Percentiles rank a stretch among this genome's conserved stretches.
These are phyloP conservation scores for Delonix regia DNA, from an alignment of 306 rosid genomes.

Conservation along the genomic window DNA sequence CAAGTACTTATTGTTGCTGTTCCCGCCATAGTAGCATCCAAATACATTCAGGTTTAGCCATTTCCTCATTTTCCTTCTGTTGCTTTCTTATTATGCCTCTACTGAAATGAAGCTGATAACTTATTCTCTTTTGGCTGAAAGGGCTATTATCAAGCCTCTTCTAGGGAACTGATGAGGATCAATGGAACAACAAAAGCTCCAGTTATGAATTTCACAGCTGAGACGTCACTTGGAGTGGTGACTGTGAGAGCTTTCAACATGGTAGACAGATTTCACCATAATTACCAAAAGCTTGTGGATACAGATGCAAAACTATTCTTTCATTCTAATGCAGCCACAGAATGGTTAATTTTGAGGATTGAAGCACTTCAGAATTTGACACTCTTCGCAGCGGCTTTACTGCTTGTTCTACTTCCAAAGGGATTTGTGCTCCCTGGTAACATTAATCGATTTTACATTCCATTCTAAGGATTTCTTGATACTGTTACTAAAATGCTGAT, in stretches of 20 bases:
- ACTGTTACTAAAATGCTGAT: not conserved
- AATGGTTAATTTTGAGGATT: conserved; percentile 69
- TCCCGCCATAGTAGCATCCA: conserved; percentile 57
- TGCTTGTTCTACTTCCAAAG: conserved; percentile 65
- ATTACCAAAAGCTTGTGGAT: conserved; percentile 66
- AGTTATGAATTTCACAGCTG: conserved; percentile 71
- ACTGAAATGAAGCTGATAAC: not conserved
- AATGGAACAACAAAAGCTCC: conserved; percentile 96
- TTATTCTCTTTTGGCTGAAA: not conserved
- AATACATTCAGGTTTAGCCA: conserved; percentile 55
- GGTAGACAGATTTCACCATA: conserved; percentile 55
- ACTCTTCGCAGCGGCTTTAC: conserved; percentile 62
- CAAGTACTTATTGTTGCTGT: conserved; percentile 70
- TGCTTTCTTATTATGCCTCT: not conserved
- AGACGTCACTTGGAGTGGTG: conserved; percentile 81
- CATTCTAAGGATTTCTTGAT: not conserved
- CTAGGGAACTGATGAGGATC: conserved; percentile 74
- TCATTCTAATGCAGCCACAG: conserved; percentile 63
- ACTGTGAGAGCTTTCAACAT: conserved; percentile 75
- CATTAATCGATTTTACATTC: not conserved
- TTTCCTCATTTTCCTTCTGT: not conserved
- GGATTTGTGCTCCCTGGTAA: conserved; percentile 66
- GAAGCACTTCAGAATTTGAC: conserved; percentile 76
- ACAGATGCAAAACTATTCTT: conserved; percentile 70
- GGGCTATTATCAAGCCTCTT: conserved; percentile 78